These are phyloP conservation scores for Ophiostoma sp. DNA, from an alignment of 2,329 filamentous ascomycete species.

Conservation along the genomic window DNA sequence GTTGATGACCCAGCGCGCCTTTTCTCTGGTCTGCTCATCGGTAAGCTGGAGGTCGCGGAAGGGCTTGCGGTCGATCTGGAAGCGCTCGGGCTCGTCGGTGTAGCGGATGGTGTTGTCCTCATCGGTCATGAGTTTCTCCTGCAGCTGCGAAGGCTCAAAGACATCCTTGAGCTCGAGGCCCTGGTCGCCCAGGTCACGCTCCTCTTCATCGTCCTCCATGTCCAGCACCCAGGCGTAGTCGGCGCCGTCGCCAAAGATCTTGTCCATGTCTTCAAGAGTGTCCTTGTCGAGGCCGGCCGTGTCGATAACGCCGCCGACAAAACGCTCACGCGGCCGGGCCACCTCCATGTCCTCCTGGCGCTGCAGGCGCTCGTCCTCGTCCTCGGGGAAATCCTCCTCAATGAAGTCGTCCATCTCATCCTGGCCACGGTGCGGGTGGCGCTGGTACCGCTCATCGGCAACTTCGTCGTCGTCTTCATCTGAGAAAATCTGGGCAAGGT, in stretches of 20 bases:
- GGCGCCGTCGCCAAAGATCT: constrained; percentile 90
- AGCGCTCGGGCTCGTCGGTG: constrained; percentile 86
- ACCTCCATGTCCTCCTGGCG: constrained; percentile 85
- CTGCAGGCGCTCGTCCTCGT: constrained; percentile 70
- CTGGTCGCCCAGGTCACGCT: constrained; percentile 71
- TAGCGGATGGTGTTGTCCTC: constrained; percentile 86
- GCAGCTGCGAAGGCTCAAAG: constrained; percentile 91
- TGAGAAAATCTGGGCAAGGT: constrained; percentile 88
- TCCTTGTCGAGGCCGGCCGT: constrained; percentile 84
- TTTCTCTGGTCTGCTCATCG: constrained; percentile 82
- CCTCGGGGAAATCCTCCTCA: constrained; percentile 87
- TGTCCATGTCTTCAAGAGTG: constrained; percentile 90
- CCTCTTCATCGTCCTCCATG: constrained; percentile 79
- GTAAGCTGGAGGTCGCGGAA: constrained; percentile 78
- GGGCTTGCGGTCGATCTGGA: constrained; percentile 83
- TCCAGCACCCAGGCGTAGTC: constrained; percentile 95
- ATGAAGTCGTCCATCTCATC: constrained; percentile 96
- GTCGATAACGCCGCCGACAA: constrained; percentile 66
- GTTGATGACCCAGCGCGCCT: constrained; percentile 86
- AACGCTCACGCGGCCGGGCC: constrained; percentile 68
- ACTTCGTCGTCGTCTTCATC: constrained; percentile 77
- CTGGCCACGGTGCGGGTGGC: constrained; percentile 52
- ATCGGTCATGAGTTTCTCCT: constrained; percentile 91
- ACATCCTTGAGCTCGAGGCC: constrained; percentile 93
- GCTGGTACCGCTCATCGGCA: constrained; percentile 49